Evolutionary conservation across 2,329 filamentous ascomycete genomes (phyloP).

Genomic region (Colletotrichum godetiae): DNA sequence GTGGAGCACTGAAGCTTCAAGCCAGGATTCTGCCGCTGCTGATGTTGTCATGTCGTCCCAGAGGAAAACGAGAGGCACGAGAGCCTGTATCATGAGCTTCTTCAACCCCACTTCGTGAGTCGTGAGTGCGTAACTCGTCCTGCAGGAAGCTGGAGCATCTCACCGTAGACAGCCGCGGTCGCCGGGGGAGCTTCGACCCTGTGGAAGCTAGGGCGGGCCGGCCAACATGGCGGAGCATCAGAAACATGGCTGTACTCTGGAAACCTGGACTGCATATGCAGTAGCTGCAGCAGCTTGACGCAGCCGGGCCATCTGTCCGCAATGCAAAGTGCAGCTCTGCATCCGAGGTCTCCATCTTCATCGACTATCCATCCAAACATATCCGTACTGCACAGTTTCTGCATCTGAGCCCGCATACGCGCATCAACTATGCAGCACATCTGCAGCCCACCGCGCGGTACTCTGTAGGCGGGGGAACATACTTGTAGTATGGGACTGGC

Average conservation of each 20-base stretch:
- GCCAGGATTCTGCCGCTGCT: background rate
- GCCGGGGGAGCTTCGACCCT: constrained; percentile 2
- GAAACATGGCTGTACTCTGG: constrained; percentile 23
- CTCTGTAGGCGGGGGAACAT: constrained; percentile 27
- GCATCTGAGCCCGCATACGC: constrained; percentile 20
- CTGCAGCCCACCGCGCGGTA: constrained; percentile 23
- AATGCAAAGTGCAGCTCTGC: constrained; percentile 26
- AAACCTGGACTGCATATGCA: background rate
- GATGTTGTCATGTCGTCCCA: constrained; percentile 27
- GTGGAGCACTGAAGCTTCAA: constrained; percentile 21
- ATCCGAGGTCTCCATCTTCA: constrained; percentile 15
- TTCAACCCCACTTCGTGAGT: background rate
- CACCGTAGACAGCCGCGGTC: constrained; percentile 12
- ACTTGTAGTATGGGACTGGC: constrained; percentile 22
- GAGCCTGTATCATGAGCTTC: constrained; percentile 10
- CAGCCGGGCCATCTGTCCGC: constrained; percentile 19
- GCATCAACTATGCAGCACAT: constrained; percentile 23
- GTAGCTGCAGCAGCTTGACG: constrained; percentile 27
- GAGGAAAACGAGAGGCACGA: constrained; percentile 15
- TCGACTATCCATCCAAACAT: background rate
- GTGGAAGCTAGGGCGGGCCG: background rate
- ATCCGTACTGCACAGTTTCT: background rate
- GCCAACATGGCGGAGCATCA: constrained; percentile 30
- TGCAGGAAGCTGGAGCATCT: constrained; percentile 19
- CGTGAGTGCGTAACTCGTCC: constrained; percentile 4